Base-by-base conservation (phyloP, 495 filamentous ascomycete genomes). In the Penicilliopsis zonata region DNA sequence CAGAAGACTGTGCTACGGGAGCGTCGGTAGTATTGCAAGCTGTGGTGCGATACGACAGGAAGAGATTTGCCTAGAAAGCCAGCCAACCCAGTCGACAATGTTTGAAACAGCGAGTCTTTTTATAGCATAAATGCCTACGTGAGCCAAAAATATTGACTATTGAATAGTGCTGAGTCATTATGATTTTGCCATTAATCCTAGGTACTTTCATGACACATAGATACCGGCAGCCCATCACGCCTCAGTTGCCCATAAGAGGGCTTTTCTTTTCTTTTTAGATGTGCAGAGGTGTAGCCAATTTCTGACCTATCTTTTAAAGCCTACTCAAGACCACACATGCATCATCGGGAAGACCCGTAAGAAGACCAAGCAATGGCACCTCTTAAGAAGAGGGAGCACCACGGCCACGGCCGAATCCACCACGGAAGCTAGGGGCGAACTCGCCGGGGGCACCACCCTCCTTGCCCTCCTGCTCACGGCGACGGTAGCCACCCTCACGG, bases 361-460 rank as follows among this genome's bases (percentile, higher is more conserved):
- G 51, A 56, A 47, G 52, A 61, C 56, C 52, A 40, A 53, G 52
- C 38, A 44, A 42, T 53, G 49, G 51, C 47, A 47, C 35, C 44
- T 39, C 38, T 57, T 56, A 79, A 47, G 82, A 67, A 63, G 82
- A 74, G 63, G 82, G 65, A 52, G 67, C 74, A 58, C 72, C 73
- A 70, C 83, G 79, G 58, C 86, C 87, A 80, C 86, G 85, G 55
- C 86, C 84, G 61, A 86, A 85, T 47, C 83, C 84, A 69, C 84
- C 82, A 75, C 85, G 85, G 80, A 98, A 98, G 60, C 77, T 74
- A 49, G 90, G 90, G 67, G 80, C 81, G 67, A 94, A 98, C 61
- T 86, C 86, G 61, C 84, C 82, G 48, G 90, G 84, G 49, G 84
- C 81, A 71, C 80, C 87, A 53, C 88, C 86, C 74, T 96, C 92